Evolutionary conservation across 176 grass and related monocot genomes (phyloP), one percentile per base, ranked within the genome.

Genomic region (Tuctoria greenei): DNA sequence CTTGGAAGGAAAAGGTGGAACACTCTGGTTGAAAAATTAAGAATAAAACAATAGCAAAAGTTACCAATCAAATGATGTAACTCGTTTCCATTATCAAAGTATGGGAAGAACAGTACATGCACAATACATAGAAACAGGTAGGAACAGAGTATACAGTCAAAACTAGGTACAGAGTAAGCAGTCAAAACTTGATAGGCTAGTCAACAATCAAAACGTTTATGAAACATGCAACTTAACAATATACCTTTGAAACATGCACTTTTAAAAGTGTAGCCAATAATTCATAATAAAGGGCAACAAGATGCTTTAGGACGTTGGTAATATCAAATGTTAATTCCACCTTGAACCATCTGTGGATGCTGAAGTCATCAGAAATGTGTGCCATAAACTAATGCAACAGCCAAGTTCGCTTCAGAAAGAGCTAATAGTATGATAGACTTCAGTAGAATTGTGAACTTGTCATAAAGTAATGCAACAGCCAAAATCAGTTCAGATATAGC

Each of bases 241-340:
- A 49, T 35, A 79, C 24, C 36, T 36, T 34, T 42, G 14, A 16
- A 47, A 16, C 45, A 47, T 15, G 45, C 45, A 47, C 13, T 47
- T 47, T 47, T 16, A 16, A 16, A 47, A 16, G 45, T 47, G 16
- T 5, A 47, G 4, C 14, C 16, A 3, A 16, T 17, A 55, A 10
- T 9, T 27, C 17, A 44, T 62, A 36, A 26, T 1, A 69, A 44
- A 86, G 46, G 18, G 4, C 0, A 56, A 23, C 12, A 37, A n/a
- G 13, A 52, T 63, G 25, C 55, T 81, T 70, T 64, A 75, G 26
- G 46, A n/a, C 20, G 46, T 31, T 3, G 31, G 31, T 31, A 56
- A 11, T 63, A 69, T 71, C 34, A 28, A 81, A 70, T 56, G 25
- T 28, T 50, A 59, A 23, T 77, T 70, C 26, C 39, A 35, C 16